Base-by-base conservation (phyloP, 2,329 filamentous ascomycete species). In the Stagonosporopsis chrysanthemi region DNA sequence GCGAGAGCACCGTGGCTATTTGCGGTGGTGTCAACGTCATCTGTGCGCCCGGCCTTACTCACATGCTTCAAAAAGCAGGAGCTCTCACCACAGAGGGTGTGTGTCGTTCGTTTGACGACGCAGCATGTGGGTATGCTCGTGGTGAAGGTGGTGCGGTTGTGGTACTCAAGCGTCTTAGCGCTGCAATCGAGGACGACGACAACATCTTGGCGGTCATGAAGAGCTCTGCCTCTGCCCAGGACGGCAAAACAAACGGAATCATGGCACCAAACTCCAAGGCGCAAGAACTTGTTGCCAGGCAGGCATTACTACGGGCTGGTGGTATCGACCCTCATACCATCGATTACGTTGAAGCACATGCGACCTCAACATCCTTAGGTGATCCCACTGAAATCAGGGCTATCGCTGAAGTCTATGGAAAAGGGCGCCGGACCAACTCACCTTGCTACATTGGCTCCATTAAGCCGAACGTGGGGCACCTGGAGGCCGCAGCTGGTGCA, bases 351-450 rank as follows among this genome's bases (percentile, higher is more conserved):
- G 64, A 66, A 22, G 64, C 64, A 28, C 64, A 66, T 40, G 60
- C 85, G 7, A 87, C 85, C 0, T 85, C 85, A 3, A 87, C 85
- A 1, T 78, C 81, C 35, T 83, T 82, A 1, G 84, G 85, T 5
- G 67, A 69, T 19, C 65, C 67, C 11, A 63, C 63, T 2, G 69
- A 73, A 29, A 59, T 60, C 2, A 52, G 36, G 2, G 67, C 67
- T 2, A 62, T 69, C 23, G 55, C 47, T 12, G 36, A 22, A 12
- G 56, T 56, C 1, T 62, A 66, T 17, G 60, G 60, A 2, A 35
- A 41, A 19, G 45, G 56, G 5, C 51, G 56, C 12, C 26, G 46
- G 1, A 8, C 29, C 8, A 31, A 29, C 3, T 58, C 62, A 2
- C 58, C 58, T 4, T 55, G 52, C 42, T 57, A 52, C 14, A 31